Evolutionary conservation across 345 rosid genomes (phyloP), one percentile per base, ranked within the genome.

Genomic region (Luvunga scandens): DNA sequence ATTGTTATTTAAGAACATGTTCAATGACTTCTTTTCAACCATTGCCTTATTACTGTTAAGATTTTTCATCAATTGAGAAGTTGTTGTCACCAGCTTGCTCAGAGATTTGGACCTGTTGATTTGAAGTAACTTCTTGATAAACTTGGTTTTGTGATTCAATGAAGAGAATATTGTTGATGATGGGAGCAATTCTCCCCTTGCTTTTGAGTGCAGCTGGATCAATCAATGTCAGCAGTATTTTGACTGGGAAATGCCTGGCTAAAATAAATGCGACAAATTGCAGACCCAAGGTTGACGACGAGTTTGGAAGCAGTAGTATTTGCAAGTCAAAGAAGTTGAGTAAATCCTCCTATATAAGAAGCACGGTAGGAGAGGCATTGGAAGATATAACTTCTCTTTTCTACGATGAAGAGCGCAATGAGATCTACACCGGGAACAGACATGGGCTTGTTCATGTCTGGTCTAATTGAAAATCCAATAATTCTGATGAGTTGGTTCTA

Each of bases 241-340:
- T 92, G 92, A 94, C 97, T 1, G 98, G 99, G 77, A 96, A 96
- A 81, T 96, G 98, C 87, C 87, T 92, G 73, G 97, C 95, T 3
- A 96, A 96, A 78, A 92, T 94, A 85, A 91, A 86, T 53, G 86
- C 93, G 3, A 66, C 81, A 39, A 93, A 85, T 80, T 93, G 95
- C 56, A 69, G 81, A 72, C 90, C 88, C 30, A 87, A 85, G 77
- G 88, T 53, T 27, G 85, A 81, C 2, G 86, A 80, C n/a, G 22
- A 53, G 57, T 53, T 16, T 27, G 60, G 84, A 69, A 85, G 94
- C 86, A 81, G 90, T 53, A 82, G 89, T 71, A 64, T 69, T n/a
- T 63, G 79, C 31, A 84, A 79, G 75, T 66, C 90, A 27, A 88
- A 45, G 60, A 79, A 66, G 75, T 83, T 31, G 73, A 80, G 74